These are phyloP conservation scores for Flueggea neowawraea DNA, from an alignment of 441 rosid genomes.

Conservation along the genomic window DNA sequence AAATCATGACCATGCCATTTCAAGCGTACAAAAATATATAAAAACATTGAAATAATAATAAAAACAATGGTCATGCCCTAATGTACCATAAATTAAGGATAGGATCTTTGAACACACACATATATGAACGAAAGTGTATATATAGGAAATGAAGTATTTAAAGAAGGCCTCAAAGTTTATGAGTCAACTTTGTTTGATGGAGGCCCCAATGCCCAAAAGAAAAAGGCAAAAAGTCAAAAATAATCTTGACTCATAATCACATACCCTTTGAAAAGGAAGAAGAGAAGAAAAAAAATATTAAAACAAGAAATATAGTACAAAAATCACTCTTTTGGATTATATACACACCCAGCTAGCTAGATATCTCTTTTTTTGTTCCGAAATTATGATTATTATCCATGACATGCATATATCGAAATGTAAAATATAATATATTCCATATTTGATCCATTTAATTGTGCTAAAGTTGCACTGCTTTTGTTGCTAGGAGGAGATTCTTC, in stretches of 20 bases:
- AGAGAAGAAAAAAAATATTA: neutral
- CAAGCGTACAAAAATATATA: slow-evolving; percentile 7
- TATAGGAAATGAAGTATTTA: slow-evolving; percentile 4
- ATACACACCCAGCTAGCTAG: slow-evolving; percentile 3
- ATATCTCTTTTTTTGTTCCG: slow-evolving; percentile 26
- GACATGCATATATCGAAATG: no score
- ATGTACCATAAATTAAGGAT: no score
- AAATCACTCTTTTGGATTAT: slow-evolving; percentile 36
- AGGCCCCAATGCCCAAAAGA: slow-evolving; percentile 60
- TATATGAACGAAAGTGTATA: slow-evolving; percentile 22
- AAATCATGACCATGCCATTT: no score
- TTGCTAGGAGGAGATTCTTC: slow-evolving; percentile 40
- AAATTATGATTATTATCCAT: slow-evolving; percentile 36
- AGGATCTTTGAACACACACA: slow-evolving; percentile 2
- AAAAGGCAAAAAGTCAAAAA: slow-evolving; percentile 43
- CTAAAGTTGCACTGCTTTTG: slow-evolving; percentile 40
- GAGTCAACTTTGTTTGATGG: slow-evolving; percentile 61
- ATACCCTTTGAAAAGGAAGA: slow-evolving; percentile 31
- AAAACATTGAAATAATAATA: slow-evolving; percentile 11
- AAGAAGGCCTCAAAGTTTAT: slow-evolving; percentile 30
- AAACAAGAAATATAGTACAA: slow-evolving; percentile 5
- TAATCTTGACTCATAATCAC: slow-evolving; percentile 70
- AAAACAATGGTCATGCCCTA: neutral
- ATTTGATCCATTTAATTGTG: slow-evolving; percentile 29
- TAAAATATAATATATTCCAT: slow-evolving; percentile 19